Conservation (phyloP, 768 basidiomycete species). For the Collybia sordida region DNA sequence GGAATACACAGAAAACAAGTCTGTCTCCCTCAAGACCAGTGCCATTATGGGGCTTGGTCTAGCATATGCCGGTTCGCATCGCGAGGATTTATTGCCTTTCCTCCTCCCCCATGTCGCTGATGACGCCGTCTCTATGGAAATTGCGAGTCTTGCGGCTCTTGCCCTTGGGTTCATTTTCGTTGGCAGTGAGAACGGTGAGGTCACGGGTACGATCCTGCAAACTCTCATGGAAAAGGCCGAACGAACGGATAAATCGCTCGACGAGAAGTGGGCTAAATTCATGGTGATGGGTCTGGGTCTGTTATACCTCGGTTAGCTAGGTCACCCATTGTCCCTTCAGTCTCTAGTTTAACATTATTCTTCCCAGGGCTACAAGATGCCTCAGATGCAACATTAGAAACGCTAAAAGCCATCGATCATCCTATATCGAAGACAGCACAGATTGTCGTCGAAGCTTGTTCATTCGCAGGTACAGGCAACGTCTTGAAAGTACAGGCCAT, state of each 20-base stretch:
- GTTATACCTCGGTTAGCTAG: constrained; percentile 77
- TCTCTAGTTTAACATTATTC: neutral
- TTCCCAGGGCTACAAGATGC: constrained; percentile 82
- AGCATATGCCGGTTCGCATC: constrained; percentile 92
- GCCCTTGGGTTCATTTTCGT: constrained; percentile 95
- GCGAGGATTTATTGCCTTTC: constrained; percentile 76
- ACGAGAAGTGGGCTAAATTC: constrained; percentile 94
- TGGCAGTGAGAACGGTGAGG: constrained; percentile 92
- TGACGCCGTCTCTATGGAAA: constrained; percentile 83
- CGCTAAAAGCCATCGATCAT: constrained; percentile 90
- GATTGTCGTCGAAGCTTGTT: constrained; percentile 90
- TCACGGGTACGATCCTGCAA: constrained; percentile 86
- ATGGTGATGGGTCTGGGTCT: constrained; percentile 88
- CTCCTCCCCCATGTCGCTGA: constrained; percentile 85
- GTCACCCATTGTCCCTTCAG: no score
- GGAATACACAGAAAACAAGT: constrained; percentile 88
- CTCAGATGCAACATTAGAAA: constrained; percentile 91
- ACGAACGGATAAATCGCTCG: constrained; percentile 66
- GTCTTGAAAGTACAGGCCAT: constrained; percentile 91
- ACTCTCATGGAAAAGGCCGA: constrained; percentile 80
- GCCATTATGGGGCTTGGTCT: constrained; percentile 93
- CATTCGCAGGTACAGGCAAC: constrained; percentile 94
- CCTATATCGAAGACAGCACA: constrained; percentile 89
- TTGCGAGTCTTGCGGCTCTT: constrained; percentile 81
- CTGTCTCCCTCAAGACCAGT: constrained; percentile 77